Conservation (phyloP, 441 rosid species). For the Populus tomentosa region DNA sequence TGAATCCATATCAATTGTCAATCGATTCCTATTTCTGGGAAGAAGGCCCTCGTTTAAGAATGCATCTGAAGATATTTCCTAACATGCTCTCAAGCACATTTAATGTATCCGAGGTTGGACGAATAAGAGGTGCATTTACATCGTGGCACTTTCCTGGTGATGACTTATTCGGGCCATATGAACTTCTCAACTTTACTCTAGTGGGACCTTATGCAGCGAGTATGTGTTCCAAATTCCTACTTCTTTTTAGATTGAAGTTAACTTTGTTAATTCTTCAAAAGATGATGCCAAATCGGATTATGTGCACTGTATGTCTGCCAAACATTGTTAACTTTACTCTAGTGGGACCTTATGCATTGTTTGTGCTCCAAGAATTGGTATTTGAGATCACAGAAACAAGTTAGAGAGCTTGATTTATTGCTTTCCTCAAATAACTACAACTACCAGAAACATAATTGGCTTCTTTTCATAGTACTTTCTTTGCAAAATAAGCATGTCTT, state of each 20-base stretch:
- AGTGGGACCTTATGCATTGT: not conserved
- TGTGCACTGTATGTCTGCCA: not conserved
- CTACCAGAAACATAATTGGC: not conserved
- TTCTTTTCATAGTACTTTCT: not conserved
- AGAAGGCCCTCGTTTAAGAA: conserved; percentile 70
- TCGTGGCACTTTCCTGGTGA: conserved; percentile 58
- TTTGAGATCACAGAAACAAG: not conserved
- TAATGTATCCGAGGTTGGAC: conserved; percentile 57
- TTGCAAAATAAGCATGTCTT: not conserved
- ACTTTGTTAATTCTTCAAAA: not conserved
- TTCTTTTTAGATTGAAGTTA: not conserved
- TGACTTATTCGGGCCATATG: conserved; percentile 85
- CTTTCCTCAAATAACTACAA: not conserved
- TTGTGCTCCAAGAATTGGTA: not conserved
- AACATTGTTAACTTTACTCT: too few relatives aligned
- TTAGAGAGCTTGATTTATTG: not conserved
- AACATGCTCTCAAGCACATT: conserved; percentile 29
- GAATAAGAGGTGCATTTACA: conserved; percentile 48
- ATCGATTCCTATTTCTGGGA: conserved; percentile 63
- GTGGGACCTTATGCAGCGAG: conserved; percentile 71
- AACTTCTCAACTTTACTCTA: conserved; percentile 86
- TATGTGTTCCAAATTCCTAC: conserved; percentile 29
- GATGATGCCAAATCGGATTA: not conserved
- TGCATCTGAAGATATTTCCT: conserved; percentile 84
- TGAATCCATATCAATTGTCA: conserved; percentile 59